A percentile compares a stretch with the other conserved stretches of the same genome.
Evolutionary conservation across 2,329 filamentous ascomycete genomes (phyloP).

Genomic region (Geosmithia flava): DNA sequence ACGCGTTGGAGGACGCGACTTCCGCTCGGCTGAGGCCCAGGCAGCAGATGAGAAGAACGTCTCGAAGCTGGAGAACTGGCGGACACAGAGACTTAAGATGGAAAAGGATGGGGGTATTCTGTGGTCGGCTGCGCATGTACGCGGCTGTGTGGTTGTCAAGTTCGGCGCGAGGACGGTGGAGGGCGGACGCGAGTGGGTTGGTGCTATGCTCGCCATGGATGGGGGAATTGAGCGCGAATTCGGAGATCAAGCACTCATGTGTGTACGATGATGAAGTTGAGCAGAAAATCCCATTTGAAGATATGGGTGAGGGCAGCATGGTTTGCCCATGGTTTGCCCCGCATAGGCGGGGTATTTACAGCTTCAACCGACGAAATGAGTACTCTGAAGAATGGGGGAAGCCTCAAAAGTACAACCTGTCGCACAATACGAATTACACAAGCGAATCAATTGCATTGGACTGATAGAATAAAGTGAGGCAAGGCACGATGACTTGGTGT

Average conservation of each 20-base stretch:
- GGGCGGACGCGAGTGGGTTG: conserved; percentile 68
- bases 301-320: not conserved
- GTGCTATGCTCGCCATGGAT: conserved; percentile 60
- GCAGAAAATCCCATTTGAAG: not conserved
- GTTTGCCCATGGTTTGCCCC: not conserved
- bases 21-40: conserved; percentile 42
- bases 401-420: too few species aligned
- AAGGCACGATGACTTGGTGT: not conserved
- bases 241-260: conserved; percentile 71
- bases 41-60: conserved; percentile 19
- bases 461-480: not conserved
- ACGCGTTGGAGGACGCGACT: conserved; percentile 72
- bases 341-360: not conserved
- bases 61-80: conserved; percentile 38
- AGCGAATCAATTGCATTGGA: not conserved
- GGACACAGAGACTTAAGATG: conserved; percentile 37
- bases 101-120: conserved; percentile 52
- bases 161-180: conserved; percentile 78
- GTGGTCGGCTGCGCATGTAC: conserved; percentile 72
- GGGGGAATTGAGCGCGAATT: conserved; percentile 60
- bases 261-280: conserved; percentile 37
- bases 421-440: not conserved
- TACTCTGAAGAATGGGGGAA: too few species aligned
- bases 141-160: conserved; percentile 82
- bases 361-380: not conserved